Base-by-base conservation (phyloP, 2,329 filamentous ascomycete species). In the Cladosporium halotolerans region DNA sequence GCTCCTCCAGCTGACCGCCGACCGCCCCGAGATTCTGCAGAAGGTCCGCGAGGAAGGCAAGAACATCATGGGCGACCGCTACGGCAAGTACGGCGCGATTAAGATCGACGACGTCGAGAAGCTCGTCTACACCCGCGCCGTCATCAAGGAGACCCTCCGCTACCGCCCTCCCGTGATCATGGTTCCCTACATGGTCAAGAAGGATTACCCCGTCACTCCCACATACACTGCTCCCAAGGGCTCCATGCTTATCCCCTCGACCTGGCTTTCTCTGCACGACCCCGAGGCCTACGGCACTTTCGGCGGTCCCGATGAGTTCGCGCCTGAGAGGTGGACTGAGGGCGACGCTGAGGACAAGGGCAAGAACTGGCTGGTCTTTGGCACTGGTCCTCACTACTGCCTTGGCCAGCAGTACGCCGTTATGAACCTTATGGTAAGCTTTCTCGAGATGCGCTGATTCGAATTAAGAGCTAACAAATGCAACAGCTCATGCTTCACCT, bases 361-460 rank as follows among this genome's bases (percentile, higher is more conserved):
- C 68, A 97, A 96, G 85, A 99, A 97, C 78, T 97, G 85, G 78
- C 80, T 99, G 48, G 91, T 97, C 14, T 97, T 99, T 64, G 93
- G 93, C 65, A 91, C 88, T 14, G 93, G 93, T 7, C 89, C 93
- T 63, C 93, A 97, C 74, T 96, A 97, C 77, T 99, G 93, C 71
- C 79, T 97, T 34, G 93, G 92, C 49, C 92, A 97, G 76, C 85
- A 85, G 42, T 99, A 96, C 66, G 93, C 90, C 8, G 85, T 89
- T 70, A 78, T 90, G 57, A 96, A 96, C 72, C 76, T 99, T 63
- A 92, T 88, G 67, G 52, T 54, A 44, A 43, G 52, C 8, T 49
- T 39, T n/a, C n/a, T 40, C 9, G 53, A 45, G 16, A 36, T 8
- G 7, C 7, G 2, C 5, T 39, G 3, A 39, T 41, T 9, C 2